Evolutionary conservation across 495 filamentous ascomycete species (phyloP).

Genomic region (Hypoxylon perforatum): DNA sequence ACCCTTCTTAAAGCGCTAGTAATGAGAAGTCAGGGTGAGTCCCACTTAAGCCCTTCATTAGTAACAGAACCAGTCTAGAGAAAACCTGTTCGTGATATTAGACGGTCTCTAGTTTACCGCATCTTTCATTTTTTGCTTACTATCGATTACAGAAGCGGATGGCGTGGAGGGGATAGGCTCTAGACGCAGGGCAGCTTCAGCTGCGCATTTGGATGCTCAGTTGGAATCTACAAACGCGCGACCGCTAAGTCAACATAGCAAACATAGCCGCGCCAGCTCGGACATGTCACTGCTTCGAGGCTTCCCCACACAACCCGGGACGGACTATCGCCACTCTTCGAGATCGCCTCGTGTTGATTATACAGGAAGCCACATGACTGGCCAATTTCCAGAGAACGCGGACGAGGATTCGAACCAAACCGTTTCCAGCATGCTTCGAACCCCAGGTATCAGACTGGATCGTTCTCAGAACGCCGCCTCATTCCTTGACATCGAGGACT

Average conservation of each 20-base stretch:
- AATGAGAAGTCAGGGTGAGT: constrained; percentile 72
- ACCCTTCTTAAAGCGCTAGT: constrained; percentile 78
- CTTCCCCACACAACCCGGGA: constrained; percentile 44
- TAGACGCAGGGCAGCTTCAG: constrained; percentile 59
- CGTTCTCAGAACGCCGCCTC: constrained; percentile 53
- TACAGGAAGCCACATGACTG: constrained; percentile 37
- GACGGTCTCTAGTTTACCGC: neutral
- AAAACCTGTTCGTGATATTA: constrained; percentile 6
- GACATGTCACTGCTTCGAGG: constrained; percentile 66
- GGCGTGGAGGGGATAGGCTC: constrained; percentile 34
- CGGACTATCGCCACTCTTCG: constrained; percentile 38
- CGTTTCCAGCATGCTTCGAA: constrained; percentile 58
- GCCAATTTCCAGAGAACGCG: constrained; percentile 47
- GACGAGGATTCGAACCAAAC: constrained; percentile 53
- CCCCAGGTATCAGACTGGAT: constrained; percentile 58
- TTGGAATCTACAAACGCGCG: constrained; percentile 54
- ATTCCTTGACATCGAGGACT: constrained; percentile 70
- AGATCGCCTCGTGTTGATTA: constrained; percentile 44
- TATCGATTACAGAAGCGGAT: constrained; percentile 32
- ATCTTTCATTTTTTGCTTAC: constrained; percentile 24
- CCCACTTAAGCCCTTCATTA: neutral
- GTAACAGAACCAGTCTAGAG: neutral
- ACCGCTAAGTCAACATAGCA: constrained; percentile 63
- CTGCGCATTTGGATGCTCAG: constrained; percentile 63
- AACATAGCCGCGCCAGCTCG: constrained; percentile 73